Evolutionary conservation across 2,329 filamentous ascomycete species (phyloP), one percentile per base, ranked within the genome.

Genomic region (Beauveria caledonica): DNA sequence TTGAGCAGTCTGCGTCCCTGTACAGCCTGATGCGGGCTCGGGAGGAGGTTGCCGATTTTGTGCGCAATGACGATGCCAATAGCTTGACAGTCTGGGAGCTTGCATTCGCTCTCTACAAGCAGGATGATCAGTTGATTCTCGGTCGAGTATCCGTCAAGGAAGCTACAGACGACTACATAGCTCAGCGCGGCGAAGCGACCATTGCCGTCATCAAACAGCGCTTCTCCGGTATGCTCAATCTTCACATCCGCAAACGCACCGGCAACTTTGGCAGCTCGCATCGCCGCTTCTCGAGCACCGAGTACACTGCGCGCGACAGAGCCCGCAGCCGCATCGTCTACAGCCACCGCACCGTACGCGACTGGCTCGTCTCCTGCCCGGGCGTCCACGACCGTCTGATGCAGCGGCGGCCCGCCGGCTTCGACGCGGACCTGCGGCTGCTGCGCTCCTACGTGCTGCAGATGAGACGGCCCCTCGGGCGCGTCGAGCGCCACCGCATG

Each of bases 401-500:
- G 0, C 17, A 39, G 0, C 36, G 59, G 5, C 58, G 58, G 0
- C 56, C 65, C 0, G 3, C 33, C 0, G 52, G 44, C 0, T 72
- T 73, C 52, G 70, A 73, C 19, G 61, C 72, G 0, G 68, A 74
- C 55, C 63, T 72, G 8, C 66, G 70, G 1, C 66, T 73, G 0
- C 57, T 74, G 15, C 62, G 70, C n/a, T 73, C 71, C 0, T 70
- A 73, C 51, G 58, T 74, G 2, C 65, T 74, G 0, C 71, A 67
- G 1, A 65, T 74, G 52, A 74, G 73, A 59, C 40, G 64, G 4
- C 66, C 73, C 0, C 65, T 75, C 0, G 70, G 71, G n/a, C 65
- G 68, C 25, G 61, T 72, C 17, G 73, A 75, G 56, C 70, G 69
- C 44, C 73, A 75, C 21, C 71, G 73, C 5, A 64, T 72, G 1